Percentiles rank a stretch among this genome's conserved stretches.
Conservation (phyloP, 2,329 filamentous ascomycete genomes). For the Sporothrix brasiliensis region DNA sequence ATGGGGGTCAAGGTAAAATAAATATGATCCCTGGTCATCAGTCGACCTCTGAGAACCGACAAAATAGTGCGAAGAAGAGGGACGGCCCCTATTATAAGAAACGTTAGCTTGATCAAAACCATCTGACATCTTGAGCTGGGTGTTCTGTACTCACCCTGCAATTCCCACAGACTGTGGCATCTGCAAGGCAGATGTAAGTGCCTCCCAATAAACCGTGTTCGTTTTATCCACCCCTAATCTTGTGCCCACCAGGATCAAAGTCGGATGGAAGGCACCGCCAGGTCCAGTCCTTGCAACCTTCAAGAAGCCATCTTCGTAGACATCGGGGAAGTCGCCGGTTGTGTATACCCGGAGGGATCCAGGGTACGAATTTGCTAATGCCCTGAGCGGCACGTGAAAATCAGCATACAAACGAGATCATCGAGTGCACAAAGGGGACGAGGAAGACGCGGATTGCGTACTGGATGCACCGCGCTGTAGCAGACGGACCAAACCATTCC, state of each 20-base stretch:
- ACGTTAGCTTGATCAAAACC: constrained; percentile 10
- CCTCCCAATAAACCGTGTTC: constrained; percentile 92
- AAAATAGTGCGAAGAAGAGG: constrained; percentile 77
- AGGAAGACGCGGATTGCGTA: constrained; percentile 50
- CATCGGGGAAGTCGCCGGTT: constrained; percentile 85
- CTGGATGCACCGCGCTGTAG: constrained; percentile 92
- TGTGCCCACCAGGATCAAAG: constrained; percentile 84
- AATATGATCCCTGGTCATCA: constrained; percentile 61
- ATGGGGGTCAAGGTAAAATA: constrained; percentile 97
- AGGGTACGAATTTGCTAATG: constrained; percentile 69
- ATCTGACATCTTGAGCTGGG: neutral
- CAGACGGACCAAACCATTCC: constrained; percentile 98
- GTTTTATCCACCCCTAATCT: constrained; percentile 91
- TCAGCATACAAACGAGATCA: neutral
- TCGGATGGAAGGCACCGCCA: constrained; percentile 71
- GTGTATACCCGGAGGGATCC: constrained; percentile 78
- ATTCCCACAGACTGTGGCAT: constrained; percentile 95
- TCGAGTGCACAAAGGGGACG: neutral
- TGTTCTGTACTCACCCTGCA: constrained; percentile 68
- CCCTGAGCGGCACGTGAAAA: constrained; percentile 53
- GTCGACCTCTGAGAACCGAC: constrained; percentile 52
- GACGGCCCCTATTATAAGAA: constrained; percentile 68
- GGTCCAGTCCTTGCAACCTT: constrained; percentile 70
- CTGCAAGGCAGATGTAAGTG: constrained; percentile 80
- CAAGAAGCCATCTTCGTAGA: constrained; percentile 89